These are phyloP conservation scores for Amniculicola lignicola DNA, from an alignment of 495 filamentous ascomycete genomes.

Conservation along the genomic window DNA sequence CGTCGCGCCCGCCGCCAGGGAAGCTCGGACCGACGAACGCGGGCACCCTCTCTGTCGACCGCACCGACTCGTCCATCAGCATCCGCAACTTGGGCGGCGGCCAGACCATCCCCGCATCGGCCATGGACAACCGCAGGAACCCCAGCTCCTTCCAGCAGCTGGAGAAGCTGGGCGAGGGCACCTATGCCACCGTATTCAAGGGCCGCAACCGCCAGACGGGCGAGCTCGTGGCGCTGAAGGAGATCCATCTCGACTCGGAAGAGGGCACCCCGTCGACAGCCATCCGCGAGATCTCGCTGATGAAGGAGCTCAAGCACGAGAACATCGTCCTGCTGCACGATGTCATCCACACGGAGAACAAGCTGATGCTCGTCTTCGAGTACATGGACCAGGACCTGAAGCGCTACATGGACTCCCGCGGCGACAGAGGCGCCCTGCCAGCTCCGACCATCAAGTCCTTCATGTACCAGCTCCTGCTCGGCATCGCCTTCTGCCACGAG, in stretches of 20 bases:
- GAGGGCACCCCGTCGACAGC: constrained; percentile 95
- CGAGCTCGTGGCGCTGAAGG: constrained; percentile 79
- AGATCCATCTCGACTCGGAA: constrained; percentile 96
- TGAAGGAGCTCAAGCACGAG: constrained; percentile 93
- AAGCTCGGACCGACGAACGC: constrained; percentile 42
- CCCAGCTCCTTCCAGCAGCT: constrained; percentile 98
- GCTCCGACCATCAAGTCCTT: constrained; percentile 91
- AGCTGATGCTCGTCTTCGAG: constrained; percentile 92
- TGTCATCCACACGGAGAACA: constrained; percentile 92
- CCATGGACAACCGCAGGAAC: constrained; percentile 78
- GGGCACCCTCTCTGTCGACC: constrained; percentile 40
- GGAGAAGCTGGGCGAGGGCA: constrained; percentile 97
- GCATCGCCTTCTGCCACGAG: constrained; percentile 95
- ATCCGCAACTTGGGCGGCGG: constrained; percentile 40
- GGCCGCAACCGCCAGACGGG: constrained; percentile 46
- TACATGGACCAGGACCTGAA: constrained; percentile 85
- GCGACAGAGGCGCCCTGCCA: constrained; percentile 87
- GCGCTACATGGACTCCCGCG: constrained; percentile 97
- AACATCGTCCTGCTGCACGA: constrained; percentile 90
- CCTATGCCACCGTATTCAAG: constrained; percentile 79
- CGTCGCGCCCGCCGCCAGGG: constrained; percentile 39
- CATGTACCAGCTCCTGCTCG: constrained; percentile 94
- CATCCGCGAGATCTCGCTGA: constrained; percentile 89
- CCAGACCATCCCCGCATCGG: constrained; percentile 37
- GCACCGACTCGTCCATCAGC: constrained; percentile 44